phyloP scores from a whole-genome alignment of 176 grass and related monocot species.

The Miscanthus lutarioriparius region DNA sequence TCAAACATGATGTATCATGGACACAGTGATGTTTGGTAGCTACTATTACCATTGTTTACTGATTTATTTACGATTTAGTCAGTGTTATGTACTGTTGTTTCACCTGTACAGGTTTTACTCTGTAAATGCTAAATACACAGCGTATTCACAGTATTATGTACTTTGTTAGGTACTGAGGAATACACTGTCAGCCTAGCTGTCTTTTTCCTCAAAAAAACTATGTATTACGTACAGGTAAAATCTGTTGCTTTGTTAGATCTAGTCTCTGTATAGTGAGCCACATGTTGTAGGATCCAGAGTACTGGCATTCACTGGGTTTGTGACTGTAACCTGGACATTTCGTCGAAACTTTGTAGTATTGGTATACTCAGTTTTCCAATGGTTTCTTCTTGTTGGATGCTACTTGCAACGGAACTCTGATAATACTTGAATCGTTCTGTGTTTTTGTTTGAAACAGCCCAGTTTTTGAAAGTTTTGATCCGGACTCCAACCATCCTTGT shows the following conservation, averaged over 20 bases:
- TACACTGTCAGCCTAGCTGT: background rate
- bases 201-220: background rate
- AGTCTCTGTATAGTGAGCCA: background rate
- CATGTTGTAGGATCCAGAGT: background rate
- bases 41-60: background rate
- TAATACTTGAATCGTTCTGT: background rate
- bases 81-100: background rate
- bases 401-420: background rate
- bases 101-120: constrained; percentile 26
- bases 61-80: background rate
- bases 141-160: background rate
- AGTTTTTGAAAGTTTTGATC: background rate
- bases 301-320: background rate
- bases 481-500: background rate
- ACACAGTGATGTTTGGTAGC: background rate
- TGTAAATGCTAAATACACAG: constrained; percentile 7
- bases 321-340: constrained; percentile 10
- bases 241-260: background rate
- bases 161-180: background rate
- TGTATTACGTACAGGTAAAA: background rate
- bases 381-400: background rate
- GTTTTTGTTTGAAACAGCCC: background rate
- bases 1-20: background rate
- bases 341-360: background rate
- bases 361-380: background rate